Percentiles rank a stretch among this genome's conserved stretches.
Conservation (phyloP, 768 basidiomycete genomes). For the Tylopilus plumbeoviolaceoides region DNA sequence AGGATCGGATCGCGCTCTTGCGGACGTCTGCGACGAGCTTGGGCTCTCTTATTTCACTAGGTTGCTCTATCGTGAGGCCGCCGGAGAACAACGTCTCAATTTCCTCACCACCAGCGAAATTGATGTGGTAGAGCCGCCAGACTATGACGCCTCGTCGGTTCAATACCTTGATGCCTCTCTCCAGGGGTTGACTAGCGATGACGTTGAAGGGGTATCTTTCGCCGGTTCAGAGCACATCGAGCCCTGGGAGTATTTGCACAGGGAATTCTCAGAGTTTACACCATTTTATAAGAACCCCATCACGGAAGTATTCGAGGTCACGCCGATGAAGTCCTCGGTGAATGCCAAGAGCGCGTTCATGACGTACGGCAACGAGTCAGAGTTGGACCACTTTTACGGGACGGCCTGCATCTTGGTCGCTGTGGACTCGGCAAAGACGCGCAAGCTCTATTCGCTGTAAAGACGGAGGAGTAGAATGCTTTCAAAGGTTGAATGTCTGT, state of each 20-base stretch:
- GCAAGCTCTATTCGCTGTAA: background rate
- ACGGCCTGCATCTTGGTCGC: constrained; percentile 11
- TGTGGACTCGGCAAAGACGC: constrained; percentile 1
- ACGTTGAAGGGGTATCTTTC: constrained; percentile 1
- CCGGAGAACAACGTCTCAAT: background rate
- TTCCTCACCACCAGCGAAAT: constrained; percentile 1
- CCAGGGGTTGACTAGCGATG: background rate
- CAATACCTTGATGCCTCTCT: background rate
- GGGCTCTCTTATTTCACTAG: constrained; percentile 1
- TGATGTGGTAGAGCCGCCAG: background rate
- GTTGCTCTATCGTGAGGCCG: background rate
- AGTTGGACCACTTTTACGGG: constrained; percentile 5
- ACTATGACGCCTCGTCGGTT: background rate
- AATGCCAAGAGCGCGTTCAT: background rate
- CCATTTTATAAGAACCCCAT: background rate
- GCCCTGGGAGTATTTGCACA: no score
- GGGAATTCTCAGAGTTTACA: background rate
- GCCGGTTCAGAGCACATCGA: background rate
- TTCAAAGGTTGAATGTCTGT: no score
- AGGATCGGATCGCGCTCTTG: constrained; percentile 8
- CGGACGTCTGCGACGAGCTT: constrained; percentile 2
- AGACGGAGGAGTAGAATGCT: background rate
- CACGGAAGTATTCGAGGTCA: constrained; percentile 7
- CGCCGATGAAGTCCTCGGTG: constrained; percentile 8
- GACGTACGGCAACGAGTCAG: background rate